Evolutionary conservation across 805 yeast genomes (phyloP), one percentile per base, ranked within the genome.

Genomic region (Barnettozyma botsteinii): DNA sequence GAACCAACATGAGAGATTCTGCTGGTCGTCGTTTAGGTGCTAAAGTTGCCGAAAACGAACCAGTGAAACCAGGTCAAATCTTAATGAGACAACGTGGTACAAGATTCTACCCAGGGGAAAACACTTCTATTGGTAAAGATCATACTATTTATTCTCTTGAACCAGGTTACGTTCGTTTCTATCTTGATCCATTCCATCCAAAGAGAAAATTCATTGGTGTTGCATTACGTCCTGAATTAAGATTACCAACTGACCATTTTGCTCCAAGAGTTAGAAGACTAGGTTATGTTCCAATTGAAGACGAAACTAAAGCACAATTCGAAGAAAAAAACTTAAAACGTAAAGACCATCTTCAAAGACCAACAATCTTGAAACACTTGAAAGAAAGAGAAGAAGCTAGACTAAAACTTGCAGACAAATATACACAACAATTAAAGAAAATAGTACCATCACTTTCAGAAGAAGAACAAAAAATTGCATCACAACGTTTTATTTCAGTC

Each of bases 101-200:
- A 15, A 82, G 77, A 55, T 84, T 89, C 61, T 93, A 79, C 57
- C 98, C 98, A 0, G 98, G 98, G 25, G 94, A 85, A 50, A 89
- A 93, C 52, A 84, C 79, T 10, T 80, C 79, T 8, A 85, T 91
- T 45, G 98, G 98, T 47, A 81, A 78, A 54, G 98, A 93, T 61
- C 97, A 89, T 61, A 91, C 98, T 2, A 74, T 93, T 24, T 87
- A 71, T 61, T 96, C 98, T 4, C 55, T 70, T 26, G 98, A 93
- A 58, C 96, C 96, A 3, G 98, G 98, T 20, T 87, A 69, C 60
- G 97, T 91, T 23, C 76, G 94, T 48, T 93, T 77, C 64, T 93
- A 93, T 63, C 66, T 81, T 45, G 96, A 93, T 67, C 98, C 98
- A 5, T 93, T 93, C 72, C 98, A 93, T 57, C 97, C 98, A 31